phyloP scores from a whole-genome alignment of 192 early-diverging fungal genomes.

The Coemansia sp. region DNA sequence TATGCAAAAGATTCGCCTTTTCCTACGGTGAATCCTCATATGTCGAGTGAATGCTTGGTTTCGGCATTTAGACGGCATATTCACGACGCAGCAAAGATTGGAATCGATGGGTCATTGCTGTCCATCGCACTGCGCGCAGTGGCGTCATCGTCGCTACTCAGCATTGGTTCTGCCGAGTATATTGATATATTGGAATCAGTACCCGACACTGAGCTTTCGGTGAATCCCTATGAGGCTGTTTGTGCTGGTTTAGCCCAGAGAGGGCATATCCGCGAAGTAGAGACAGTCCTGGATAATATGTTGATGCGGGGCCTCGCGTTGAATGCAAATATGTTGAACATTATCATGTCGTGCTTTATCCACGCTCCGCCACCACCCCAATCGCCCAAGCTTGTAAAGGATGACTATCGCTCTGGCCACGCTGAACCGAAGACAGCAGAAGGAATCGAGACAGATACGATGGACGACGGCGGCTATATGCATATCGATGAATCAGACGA shows the following conservation, averaged over 20 bases:
- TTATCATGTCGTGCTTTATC: constrained; percentile 12
- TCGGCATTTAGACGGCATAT: constrained; percentile 16
- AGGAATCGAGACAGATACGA: neutral
- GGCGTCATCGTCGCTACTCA: constrained; percentile 9
- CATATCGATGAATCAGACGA: neutral
- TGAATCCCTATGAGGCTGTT: constrained; percentile 20
- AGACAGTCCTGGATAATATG: constrained; percentile 16
- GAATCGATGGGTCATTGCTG: constrained; percentile 7
- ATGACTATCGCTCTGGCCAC: neutral
- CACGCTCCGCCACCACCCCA: neutral
- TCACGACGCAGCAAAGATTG: neutral
- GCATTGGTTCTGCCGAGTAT: neutral
- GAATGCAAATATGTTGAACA: constrained; percentile 10
- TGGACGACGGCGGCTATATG: neutral
- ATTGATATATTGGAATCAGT: constrained; percentile 16
- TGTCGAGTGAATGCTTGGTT: constrained; percentile 2
- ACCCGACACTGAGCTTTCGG: neutral
- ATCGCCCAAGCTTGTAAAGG: neutral
- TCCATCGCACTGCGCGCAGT: constrained; percentile 13
- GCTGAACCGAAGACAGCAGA: neutral
- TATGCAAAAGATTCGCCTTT: neutral
- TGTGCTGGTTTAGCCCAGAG: constrained; percentile 21
- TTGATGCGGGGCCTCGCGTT: constrained; percentile 1
- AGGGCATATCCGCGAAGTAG: constrained; percentile 16
- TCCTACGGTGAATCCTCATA: neutral